phyloP scores from a whole-genome alignment of 805 yeast genomes.

The Candida alai region DNA sequence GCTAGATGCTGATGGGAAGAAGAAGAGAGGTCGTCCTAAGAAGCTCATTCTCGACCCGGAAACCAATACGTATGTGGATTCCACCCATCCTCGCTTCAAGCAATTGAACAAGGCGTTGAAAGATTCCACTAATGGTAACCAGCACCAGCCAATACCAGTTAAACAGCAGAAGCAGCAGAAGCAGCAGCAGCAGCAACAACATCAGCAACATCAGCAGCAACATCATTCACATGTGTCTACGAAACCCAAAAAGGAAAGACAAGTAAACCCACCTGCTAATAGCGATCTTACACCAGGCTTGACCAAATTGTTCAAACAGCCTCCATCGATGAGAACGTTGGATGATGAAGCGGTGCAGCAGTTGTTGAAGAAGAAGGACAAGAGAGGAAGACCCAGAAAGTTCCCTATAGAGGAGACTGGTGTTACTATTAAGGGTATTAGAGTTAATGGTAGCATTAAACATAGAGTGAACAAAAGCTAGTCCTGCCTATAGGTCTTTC shows the following conservation, averaged over 20 bases:
- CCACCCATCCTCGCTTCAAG: slow-evolving; percentile 39
- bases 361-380: slow-evolving; percentile 37
- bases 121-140: slow-evolving; percentile 6
- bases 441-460: slow-evolving; percentile 29
- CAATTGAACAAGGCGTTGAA: slow-evolving; percentile 28
- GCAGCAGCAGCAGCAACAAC: slow-evolving; percentile 2
- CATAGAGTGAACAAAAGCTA: slow-evolving; percentile 3
- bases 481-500: too few relatives aligned
- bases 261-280: slow-evolving; percentile 1
- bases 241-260: slow-evolving; percentile 1
- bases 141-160: background rate
- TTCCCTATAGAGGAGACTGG: slow-evolving; percentile 46
- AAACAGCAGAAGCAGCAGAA: background rate
- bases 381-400: slow-evolving; percentile 50
- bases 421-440: slow-evolving; percentile 39
- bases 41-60: slow-evolving; percentile 39
- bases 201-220: background rate
- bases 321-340: slow-evolving; percentile 24
- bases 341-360: slow-evolving; percentile 32
- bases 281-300: slow-evolving; percentile 10
- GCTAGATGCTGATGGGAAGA: slow-evolving; percentile 20
- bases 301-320: slow-evolving; percentile 24
- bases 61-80: slow-evolving; percentile 38
- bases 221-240: too few relatives aligned
- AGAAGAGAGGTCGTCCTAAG: slow-evolving; percentile 41